These are phyloP conservation scores for Plectosphaerella sp. DNA, from an alignment of 2,329 filamentous ascomycete species.

Conservation along the genomic window DNA sequence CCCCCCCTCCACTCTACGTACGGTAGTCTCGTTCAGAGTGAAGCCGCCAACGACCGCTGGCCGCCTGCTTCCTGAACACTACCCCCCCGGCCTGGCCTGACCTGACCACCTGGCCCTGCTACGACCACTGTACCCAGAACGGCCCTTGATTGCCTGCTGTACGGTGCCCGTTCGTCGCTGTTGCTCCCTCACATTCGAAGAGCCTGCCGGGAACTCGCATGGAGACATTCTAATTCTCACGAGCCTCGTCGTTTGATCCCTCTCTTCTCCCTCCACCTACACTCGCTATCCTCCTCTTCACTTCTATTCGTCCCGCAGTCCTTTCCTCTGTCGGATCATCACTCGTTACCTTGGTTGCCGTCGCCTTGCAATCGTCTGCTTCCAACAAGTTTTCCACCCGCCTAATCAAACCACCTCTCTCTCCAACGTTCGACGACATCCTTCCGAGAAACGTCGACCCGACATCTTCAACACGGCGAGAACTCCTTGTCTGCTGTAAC, in stretches of 20 bases:
- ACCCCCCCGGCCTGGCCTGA: too few relatives aligned
- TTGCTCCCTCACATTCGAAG: neutral
- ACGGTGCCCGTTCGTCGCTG: neutral
- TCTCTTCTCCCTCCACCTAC: neutral
- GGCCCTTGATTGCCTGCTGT: neutral
- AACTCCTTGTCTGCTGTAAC: too few relatives aligned
- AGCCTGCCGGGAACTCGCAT: neutral
- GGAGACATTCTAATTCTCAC: neutral
- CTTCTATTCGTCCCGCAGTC: neutral
- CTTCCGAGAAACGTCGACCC: too few relatives aligned
- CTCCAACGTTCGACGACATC: too few relatives aligned
- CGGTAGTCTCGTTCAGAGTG: too few relatives aligned
- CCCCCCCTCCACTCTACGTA: neutral
- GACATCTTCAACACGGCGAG: too few relatives aligned
- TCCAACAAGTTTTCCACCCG: too few relatives aligned
- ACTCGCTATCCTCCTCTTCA: neutral
- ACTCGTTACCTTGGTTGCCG: too few relatives aligned
- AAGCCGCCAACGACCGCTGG: too few relatives aligned
- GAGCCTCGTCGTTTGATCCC: neutral
- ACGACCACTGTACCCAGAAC: neutral
- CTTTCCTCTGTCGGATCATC: neutral
- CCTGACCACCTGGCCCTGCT: neutral
- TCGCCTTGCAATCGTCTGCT: too few relatives aligned
- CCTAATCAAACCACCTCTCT: too few relatives aligned
- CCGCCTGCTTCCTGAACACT: too few relatives aligned